A percentile compares a stretch with the other conserved stretches of the same genome.
These are phyloP conservation scores for Alectoria sarmentosa DNA, from an alignment of 495 filamentous ascomycete species.

Conservation along the genomic window DNA sequence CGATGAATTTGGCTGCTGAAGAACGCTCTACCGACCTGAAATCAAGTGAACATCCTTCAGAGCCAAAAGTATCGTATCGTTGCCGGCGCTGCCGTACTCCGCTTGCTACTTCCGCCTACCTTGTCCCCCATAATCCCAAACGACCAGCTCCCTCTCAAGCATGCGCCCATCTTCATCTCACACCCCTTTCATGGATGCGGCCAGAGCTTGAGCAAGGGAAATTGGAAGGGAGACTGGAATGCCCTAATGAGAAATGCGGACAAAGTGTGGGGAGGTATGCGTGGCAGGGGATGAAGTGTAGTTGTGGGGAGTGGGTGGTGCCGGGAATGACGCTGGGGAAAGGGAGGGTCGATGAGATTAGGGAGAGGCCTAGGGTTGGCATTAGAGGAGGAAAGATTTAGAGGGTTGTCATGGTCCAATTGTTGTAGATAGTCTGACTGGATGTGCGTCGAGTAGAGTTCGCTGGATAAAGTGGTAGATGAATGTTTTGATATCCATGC, in stretches of 20 bases:
- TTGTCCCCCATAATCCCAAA: slow-evolving; percentile 45
- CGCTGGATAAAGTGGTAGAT: neutral
- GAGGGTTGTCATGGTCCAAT: neutral
- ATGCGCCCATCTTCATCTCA: slow-evolving; percentile 83
- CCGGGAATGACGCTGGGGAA: slow-evolving; percentile 83
- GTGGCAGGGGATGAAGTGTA: slow-evolving; percentile 93
- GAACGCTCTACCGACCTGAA: neutral
- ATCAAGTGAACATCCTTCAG: neutral
- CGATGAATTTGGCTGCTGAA: slow-evolving; percentile 5
- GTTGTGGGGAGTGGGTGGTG: slow-evolving; percentile 80
- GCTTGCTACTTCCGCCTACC: slow-evolving; percentile 56
- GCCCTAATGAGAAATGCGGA: slow-evolving; percentile 66
- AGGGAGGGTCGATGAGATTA: slow-evolving; percentile 72
- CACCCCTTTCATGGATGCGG: slow-evolving; percentile 92
- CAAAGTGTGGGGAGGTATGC: slow-evolving; percentile 85
- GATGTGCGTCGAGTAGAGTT: neutral
- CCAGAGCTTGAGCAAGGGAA: slow-evolving; percentile 66
- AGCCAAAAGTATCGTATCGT: slow-evolving; percentile 12
- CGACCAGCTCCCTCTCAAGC: slow-evolving; percentile 14
- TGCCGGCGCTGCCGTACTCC: slow-evolving; percentile 37
- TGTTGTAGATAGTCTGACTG: neutral
- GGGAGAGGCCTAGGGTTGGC: slow-evolving; percentile 16
- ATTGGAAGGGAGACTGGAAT: slow-evolving; percentile 74
- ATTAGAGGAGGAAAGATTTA: slow-evolving; percentile 10
- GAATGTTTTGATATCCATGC: neutral